These are phyloP conservation scores for Starmerella gropengiesseri DNA, from an alignment of 805 yeast genomes.

Conservation along the genomic window DNA sequence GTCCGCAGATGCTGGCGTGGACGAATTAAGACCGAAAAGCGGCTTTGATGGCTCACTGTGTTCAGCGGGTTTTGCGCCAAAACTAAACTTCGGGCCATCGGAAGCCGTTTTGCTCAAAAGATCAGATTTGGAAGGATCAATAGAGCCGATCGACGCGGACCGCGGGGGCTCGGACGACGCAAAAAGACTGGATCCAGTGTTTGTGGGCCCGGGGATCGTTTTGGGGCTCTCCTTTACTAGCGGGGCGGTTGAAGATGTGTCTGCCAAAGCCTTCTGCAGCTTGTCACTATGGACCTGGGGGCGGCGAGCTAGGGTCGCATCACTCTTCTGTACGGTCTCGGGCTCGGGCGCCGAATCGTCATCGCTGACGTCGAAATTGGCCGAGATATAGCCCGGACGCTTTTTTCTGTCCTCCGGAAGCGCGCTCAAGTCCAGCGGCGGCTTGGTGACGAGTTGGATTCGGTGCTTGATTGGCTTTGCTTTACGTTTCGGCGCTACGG, in stretches of 20 bases:
- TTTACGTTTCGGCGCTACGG: not conserved
- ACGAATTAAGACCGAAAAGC: no score
- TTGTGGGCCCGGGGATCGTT: not conserved
- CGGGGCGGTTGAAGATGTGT: not conserved
- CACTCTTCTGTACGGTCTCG: not conserved
- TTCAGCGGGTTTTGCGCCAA: not conserved
- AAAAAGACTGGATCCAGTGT: not conserved
- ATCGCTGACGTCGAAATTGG: slow-evolving; percentile 28
- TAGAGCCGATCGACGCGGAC: no score
- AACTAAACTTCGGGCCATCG: slow-evolving; percentile 8
- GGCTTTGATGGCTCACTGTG: not conserved
- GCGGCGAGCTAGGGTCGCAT: slow-evolving; percentile 5
- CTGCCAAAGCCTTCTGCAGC: not conserved
- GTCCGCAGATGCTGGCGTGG: no score
- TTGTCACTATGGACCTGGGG: slow-evolving; percentile 15
- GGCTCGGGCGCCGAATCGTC: slow-evolving; percentile 20
- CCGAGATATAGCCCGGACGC: slow-evolving; percentile 30
- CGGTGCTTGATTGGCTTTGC: slow-evolving; percentile 5
- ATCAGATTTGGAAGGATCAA: no score
- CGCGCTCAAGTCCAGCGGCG: slow-evolving; percentile 15
- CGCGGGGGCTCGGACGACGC: not conserved
- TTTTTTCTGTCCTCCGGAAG: slow-evolving; percentile 22
- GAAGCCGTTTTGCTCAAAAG: not conserved
- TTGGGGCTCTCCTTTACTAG: not conserved
- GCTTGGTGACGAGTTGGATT: slow-evolving; percentile 16